phyloP scores from a whole-genome alignment of 108 stramenopile genomes.

The Cylindrotheca fusiformis region DNA sequence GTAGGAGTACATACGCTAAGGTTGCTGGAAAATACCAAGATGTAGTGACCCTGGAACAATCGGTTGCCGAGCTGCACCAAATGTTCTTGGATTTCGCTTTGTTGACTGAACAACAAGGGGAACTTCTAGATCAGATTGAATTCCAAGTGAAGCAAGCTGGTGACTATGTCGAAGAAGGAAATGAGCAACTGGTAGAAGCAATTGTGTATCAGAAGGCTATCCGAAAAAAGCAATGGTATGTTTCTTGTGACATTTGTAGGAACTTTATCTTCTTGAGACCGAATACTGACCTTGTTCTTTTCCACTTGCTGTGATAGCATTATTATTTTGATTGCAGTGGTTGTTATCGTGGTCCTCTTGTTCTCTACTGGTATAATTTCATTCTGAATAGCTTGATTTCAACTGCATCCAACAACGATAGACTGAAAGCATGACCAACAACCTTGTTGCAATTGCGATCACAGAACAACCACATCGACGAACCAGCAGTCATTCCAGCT shows the following conservation, averaged over 20 bases:
- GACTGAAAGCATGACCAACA: not conserved
- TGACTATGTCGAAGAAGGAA: conserved; percentile 96
- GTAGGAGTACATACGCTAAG: conserved; percentile 70
- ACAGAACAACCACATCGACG: not conserved
- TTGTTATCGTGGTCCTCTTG: conserved; percentile 18
- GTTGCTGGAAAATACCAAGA: conserved; percentile 98
- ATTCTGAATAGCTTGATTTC: not conserved
- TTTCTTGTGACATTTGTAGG: not conserved
- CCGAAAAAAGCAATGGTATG: conserved; percentile 92
- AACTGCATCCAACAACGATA: not conserved
- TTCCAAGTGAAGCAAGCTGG: conserved; percentile 91
- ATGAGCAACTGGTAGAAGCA: conserved; percentile 84
- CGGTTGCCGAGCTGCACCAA: conserved; percentile 96
- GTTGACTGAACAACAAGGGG: conserved; percentile 98
- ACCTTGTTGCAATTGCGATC: not conserved
- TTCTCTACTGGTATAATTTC: conserved; percentile 2
- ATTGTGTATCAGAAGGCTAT: conserved; percentile 90
- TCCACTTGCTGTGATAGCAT: not conserved
- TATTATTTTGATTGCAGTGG: conserved; percentile 22
- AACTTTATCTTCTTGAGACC: not conserved
- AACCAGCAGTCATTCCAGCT: not conserved
- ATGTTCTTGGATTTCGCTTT: conserved; percentile 99
- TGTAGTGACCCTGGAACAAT: conserved; percentile 93
- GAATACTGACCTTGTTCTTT: not conserved
- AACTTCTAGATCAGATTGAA: conserved; percentile 97